A percentile compares a stretch with the other conserved stretches of the same genome.
These are phyloP conservation scores for sweet orange (Citrus sinensis) DNA, from an alignment of 345 rosid genomes.

Conservation along the genomic window DNA sequence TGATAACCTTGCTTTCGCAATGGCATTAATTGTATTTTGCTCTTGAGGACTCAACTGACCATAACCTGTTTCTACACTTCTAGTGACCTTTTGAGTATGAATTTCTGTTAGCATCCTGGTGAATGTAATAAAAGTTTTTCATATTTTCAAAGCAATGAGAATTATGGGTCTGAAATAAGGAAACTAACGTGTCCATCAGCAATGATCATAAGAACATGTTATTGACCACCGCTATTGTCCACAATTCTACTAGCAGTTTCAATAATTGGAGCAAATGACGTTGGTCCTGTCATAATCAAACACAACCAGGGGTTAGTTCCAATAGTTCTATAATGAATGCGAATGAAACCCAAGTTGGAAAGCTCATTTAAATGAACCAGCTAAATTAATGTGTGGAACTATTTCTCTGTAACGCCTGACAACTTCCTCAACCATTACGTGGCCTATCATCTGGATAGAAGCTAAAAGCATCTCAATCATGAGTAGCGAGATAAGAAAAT, in stretches of 20 bases:
- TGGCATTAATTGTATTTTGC: conserved; percentile 41
- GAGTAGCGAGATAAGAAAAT: conserved; percentile 27
- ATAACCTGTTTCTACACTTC: conserved; percentile 37
- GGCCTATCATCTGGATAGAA: conserved; percentile 39
- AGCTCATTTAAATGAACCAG: conserved; percentile 22
- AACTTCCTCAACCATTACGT: conserved; percentile 47
- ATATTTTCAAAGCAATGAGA: background rate
- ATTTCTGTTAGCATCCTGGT: background rate
- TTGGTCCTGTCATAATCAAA: conserved; percentile 38
- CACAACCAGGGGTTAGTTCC: background rate
- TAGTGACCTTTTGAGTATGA: conserved; percentile 37
- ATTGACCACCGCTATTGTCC: conserved; percentile 49
- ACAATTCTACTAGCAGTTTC: conserved; percentile 45
- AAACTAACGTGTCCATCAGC: conserved; percentile 53
- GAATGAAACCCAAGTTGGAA: background rate
- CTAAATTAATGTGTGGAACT: conserved; percentile 39
- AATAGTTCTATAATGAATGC: background rate
- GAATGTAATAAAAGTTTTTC: background rate
- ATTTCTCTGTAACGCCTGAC: conserved; percentile 44
- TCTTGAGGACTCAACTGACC: conserved; percentile 49
- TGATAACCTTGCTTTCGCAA: conserved; percentile 47
- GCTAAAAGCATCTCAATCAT: conserved; percentile 48
- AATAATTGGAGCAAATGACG: conserved; percentile 53
- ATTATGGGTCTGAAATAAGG: background rate
- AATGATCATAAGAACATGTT: conserved; percentile 55